Base-by-base conservation (phyloP, 495 filamentous ascomycete species). In the Penicillium argentinense region DNA sequence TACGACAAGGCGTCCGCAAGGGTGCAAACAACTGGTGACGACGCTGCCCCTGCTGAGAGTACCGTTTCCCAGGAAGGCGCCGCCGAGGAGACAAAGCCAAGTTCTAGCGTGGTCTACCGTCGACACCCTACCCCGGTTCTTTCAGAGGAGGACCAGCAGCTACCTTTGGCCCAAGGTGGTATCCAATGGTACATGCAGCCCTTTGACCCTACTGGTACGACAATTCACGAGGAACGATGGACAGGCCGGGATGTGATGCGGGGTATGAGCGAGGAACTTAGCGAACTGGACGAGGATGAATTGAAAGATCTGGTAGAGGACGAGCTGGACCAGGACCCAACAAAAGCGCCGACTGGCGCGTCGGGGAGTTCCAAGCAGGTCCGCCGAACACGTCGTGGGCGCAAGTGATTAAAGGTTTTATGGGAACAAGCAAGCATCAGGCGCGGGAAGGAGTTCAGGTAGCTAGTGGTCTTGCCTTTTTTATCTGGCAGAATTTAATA, bases 151-250 rank as follows among this genome's bases (percentile, higher is more conserved):
- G 73, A 82, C 22, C 71, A 80, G 30, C 65, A 74, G 8, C 75
- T 81, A 13, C 70, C 77, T 4, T 67, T 93, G 24, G 74, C 78
- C 3, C 71, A 84, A 38, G 91, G 91, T 36, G 91, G 91, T 9
- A 75, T 92, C 5, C 84, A 87, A 9, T 96, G 91, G 90, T 97
- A 95, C 68, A 81, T 95, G 56, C 75, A 89, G 50, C 79, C 81
- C 9, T 92, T 93, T 57, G 82, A 92, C 27, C 87, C 86, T 0
- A 60, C 79, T 40, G 90, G 92, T 13, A 95, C 88, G 0, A 88
- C 79, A 1, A 71, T 88, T 16, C 69, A 85, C 54, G 86, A 90
- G 39, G 87, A 91, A 67, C 76, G 84, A 45, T 91, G 87, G 82
- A 83, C 81, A 3, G 89, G 86, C 9, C 75, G 84, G 14, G 87